A percentile compares a stretch with the other conserved stretches of the same genome.
phyloP scores from a whole-genome alignment of 176 grass and related monocot genomes.

The Zoysia pacifica region DNA sequence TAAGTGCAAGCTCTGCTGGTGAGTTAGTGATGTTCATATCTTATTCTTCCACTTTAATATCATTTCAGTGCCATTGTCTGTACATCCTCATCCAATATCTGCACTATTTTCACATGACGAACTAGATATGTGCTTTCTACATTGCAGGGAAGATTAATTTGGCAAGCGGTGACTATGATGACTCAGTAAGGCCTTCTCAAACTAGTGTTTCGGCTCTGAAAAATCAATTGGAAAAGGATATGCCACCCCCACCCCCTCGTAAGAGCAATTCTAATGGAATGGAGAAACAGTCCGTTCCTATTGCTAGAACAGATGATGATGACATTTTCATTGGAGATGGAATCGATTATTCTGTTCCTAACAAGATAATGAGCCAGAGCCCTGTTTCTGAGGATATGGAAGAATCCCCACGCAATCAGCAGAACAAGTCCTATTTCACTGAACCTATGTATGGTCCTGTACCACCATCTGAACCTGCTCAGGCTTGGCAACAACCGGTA shows the following conservation, averaged over 20 bases:
- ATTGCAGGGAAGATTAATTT: conserved; percentile 63
- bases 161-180: conserved; percentile 54
- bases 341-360: conserved; percentile 78
- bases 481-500: conserved; percentile 84
- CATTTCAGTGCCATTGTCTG: neutral
- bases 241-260: conserved; percentile 49
- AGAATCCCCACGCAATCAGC: conserved; percentile 57
- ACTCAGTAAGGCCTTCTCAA: conserved; percentile 54
- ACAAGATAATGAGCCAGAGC: conserved; percentile 80
- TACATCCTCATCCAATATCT: neutral
- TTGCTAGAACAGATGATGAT: conserved; percentile 64
- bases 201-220: conserved; percentile 54
- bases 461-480: conserved; percentile 72
- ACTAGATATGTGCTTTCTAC: conserved; percentile 28
- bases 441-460: conserved; percentile 90
- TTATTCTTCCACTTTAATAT: neutral
- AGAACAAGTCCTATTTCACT: conserved; percentile 78
- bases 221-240: conserved; percentile 58
- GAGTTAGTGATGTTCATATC: conserved; percentile 12
- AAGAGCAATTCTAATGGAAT: conserved; percentile 53
- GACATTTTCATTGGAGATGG: conserved; percentile 96
- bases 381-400: conserved; percentile 91
- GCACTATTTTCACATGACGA: neutral
- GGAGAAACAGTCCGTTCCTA: conserved; percentile 52
- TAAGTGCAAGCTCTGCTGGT: neutral